A percentile compares a stretch with the other conserved stretches of the same genome.
phyloP scores from a whole-genome alignment of 2,329 filamentous ascomycete genomes.

The Helotiales sp. region DNA sequence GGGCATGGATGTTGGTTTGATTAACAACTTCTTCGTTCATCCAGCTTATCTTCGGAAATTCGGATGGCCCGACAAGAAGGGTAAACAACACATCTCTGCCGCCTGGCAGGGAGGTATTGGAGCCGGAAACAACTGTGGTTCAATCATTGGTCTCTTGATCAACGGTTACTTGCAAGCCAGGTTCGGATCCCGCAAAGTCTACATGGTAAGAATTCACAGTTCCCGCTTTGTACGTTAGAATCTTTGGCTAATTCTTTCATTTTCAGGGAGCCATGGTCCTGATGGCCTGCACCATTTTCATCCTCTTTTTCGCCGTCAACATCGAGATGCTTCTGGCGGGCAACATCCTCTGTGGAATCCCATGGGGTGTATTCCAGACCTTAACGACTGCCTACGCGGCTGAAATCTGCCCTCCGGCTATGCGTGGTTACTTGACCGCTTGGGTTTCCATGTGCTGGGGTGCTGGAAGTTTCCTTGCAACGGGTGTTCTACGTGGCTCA shows the following conservation, averaged over 20 bases:
- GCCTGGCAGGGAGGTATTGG: constrained; percentile 11
- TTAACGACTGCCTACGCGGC: constrained; percentile 34
- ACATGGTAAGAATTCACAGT: background rate
- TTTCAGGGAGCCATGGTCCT: constrained; percentile 22
- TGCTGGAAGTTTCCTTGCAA: constrained; percentile 36
- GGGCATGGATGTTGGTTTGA: constrained; percentile 17
- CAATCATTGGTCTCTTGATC: constrained; percentile 41
- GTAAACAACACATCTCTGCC: background rate
- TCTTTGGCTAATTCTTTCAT: background rate
- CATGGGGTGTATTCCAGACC: constrained; percentile 32
- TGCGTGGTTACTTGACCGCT: constrained; percentile 38
- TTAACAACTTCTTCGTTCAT: constrained; percentile 13
- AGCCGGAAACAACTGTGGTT: constrained; percentile 29
- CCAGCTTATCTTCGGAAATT: constrained; percentile 11
- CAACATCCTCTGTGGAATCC: constrained; percentile 24
- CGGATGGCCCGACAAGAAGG: constrained; percentile 7
- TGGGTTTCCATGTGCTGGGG: constrained; percentile 42
- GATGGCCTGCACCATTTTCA: constrained; percentile 23
- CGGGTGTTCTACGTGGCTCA: constrained; percentile 37
- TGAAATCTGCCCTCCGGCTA: constrained; percentile 38
- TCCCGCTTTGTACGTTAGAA: too few relatives aligned
- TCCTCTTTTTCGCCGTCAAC: constrained; percentile 19
- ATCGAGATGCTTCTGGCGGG: constrained; percentile 20
- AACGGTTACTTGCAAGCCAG: constrained; percentile 41
- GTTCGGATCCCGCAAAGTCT: constrained; percentile 37